A percentile compares a stretch with the other conserved stretches of the same genome.
phyloP scores from a whole-genome alignment of 2,329 filamentous ascomycete species.

The Venturia effusa region DNA sequence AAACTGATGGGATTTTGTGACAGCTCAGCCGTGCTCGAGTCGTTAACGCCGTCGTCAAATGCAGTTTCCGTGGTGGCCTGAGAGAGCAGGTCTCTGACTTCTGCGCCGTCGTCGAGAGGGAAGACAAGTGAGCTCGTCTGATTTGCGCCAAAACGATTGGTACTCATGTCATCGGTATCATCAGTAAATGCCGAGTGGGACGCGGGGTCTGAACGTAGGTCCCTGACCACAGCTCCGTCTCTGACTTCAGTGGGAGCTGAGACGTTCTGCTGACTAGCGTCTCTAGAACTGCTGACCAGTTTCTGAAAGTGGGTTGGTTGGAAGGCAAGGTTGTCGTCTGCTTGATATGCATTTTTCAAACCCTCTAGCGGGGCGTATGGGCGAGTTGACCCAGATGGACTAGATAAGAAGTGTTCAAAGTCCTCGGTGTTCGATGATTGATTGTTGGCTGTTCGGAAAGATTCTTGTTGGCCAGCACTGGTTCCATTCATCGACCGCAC shows the following conservation, averaged over 20 bases:
- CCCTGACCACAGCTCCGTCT: constrained; percentile 13
- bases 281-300: not conserved
- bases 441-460: not conserved
- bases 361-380: not conserved
- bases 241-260: not conserved
- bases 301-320: not conserved
- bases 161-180: not conserved
- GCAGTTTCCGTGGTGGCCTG: not conserved
- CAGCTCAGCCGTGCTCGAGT: not conserved
- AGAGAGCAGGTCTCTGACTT: not conserved
- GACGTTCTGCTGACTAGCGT: not conserved
- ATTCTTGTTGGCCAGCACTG: not conserved
- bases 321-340: not conserved
- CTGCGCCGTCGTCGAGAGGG: not conserved
- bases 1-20: no score
- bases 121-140: not conserved
- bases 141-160: not conserved
- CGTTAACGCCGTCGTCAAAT: not conserved
- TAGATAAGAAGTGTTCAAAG: constrained; percentile 2
- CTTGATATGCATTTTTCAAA: not conserved
- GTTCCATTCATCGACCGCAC: not conserved
- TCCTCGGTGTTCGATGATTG: not conserved
- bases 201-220: constrained; percentile 9
- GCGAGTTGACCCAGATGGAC: not conserved
- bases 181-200: not conserved